Conservation (phyloP, 2,329 filamentous ascomycete genomes). For the Pseudogymnoascus sp. region DNA sequence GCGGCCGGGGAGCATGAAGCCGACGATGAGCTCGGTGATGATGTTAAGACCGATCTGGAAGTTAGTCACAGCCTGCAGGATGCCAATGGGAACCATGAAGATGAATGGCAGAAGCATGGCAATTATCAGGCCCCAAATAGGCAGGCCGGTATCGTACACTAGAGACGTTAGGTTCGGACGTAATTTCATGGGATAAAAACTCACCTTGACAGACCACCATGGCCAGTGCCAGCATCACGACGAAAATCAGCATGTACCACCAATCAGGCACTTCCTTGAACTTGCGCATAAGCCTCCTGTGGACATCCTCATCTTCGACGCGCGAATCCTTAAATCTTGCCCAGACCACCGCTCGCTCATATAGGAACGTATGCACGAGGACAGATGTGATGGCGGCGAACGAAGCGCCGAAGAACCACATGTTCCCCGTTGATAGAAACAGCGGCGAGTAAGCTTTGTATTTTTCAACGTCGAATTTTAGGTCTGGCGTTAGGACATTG, state of each 20-base stretch:
- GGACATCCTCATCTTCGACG: slow-evolving; percentile 40
- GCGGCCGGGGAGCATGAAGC: slow-evolving; percentile 59
- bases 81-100: slow-evolving; percentile 59
- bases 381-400: slow-evolving; percentile 65
- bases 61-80: slow-evolving; percentile 62
- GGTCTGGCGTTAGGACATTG: slow-evolving; percentile 51
- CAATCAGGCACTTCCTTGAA: slow-evolving; percentile 47
- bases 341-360: slow-evolving; percentile 61
- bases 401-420: slow-evolving; percentile 60
- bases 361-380: slow-evolving; percentile 58
- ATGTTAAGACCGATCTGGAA: slow-evolving; percentile 61
- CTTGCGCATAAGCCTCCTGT: slow-evolving; percentile 45
- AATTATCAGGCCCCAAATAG: slow-evolving; percentile 16
- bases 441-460: slow-evolving; percentile 62
- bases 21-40: slow-evolving; percentile 62
- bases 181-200: not conserved
- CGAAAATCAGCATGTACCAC: slow-evolving; percentile 42
- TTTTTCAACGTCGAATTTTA: slow-evolving; percentile 53
- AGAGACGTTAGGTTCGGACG: not conserved
- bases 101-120: slow-evolving; percentile 41
- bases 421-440: slow-evolving; percentile 65
- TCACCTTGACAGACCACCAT: not conserved
- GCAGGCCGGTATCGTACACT: slow-evolving; percentile 11
- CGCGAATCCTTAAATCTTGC: slow-evolving; percentile 19
- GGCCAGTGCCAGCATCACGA: slow-evolving; percentile 12